Evolutionary conservation across 2,329 filamentous ascomycete genomes (phyloP).

Genomic region (Fusarium nelsonii): DNA sequence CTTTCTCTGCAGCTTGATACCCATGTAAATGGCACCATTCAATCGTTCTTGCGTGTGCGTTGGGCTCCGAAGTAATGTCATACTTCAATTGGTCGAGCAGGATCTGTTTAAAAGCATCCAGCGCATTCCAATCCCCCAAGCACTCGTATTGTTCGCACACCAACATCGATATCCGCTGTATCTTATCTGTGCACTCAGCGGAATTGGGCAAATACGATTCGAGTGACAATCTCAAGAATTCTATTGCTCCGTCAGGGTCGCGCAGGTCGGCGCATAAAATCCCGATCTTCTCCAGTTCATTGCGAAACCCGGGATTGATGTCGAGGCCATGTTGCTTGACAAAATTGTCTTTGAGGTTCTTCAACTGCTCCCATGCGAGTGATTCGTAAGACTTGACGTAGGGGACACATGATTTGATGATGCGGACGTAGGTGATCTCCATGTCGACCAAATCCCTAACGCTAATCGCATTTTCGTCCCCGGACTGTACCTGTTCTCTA

Average conservation of each 20-base stretch:
- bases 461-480: neutral
- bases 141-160: constrained; percentile 24
- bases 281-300: constrained; percentile 7
- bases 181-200: neutral
- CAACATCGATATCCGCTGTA: constrained; percentile 10
- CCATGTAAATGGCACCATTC: constrained; percentile 16
- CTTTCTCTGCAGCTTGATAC: neutral
- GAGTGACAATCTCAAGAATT: constrained; percentile 10
- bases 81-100: neutral
- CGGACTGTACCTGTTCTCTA: neutral
- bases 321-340: neutral
- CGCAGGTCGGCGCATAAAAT: constrained; percentile 18
- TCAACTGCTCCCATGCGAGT: constrained; percentile 6
- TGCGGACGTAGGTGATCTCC: constrained; percentile 13
- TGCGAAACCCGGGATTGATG: neutral
- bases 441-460: neutral
- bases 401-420: constrained; percentile 9
- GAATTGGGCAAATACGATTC: neutral
- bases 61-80: constrained; percentile 10
- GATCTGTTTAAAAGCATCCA: constrained; percentile 16
- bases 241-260: constrained; percentile 5
- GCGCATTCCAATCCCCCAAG: constrained; percentile 4
- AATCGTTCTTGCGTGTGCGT: constrained; percentile 6
- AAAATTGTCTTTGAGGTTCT: neutral
- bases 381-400: constrained; percentile 1